These are phyloP conservation scores for Russula virescens DNA, from an alignment of 768 basidiomycete genomes.

Conservation along the genomic window DNA sequence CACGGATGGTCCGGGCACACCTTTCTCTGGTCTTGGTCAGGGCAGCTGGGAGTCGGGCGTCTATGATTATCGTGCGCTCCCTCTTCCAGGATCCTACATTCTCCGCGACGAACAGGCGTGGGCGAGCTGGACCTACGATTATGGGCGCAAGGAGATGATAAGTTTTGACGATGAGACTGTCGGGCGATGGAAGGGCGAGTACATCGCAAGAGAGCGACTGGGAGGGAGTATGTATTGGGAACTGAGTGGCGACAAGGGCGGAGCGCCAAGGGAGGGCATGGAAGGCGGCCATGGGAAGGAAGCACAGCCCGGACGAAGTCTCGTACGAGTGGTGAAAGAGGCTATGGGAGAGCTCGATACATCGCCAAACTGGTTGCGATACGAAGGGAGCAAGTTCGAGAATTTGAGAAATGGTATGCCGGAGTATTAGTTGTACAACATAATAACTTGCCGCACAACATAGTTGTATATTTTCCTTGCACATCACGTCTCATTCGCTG, in stretches of 20 bases:
- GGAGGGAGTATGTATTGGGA: conserved; percentile 97
- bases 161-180: conserved; percentile 73
- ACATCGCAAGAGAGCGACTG: conserved; percentile 67
- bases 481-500: background rate
- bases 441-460: background rate
- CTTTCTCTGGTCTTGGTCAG: conserved; percentile 76
- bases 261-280: conserved; percentile 55
- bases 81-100: conserved; percentile 63
- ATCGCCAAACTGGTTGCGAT: conserved; percentile 74
- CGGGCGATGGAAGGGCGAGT: conserved; percentile 69
- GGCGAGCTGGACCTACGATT: conserved; percentile 84
- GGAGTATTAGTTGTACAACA: background rate
- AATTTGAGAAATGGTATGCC: conserved; percentile 71
- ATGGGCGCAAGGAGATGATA: conserved; percentile 68
- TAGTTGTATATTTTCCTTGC: too few species aligned
- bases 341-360: conserved; percentile 23
- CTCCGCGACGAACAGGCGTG: conserved; percentile 58
- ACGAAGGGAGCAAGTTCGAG: conserved; percentile 70
- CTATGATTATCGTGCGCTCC: conserved; percentile 92
- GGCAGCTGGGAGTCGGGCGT: conserved; percentile 89
- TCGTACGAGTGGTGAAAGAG: conserved; percentile 66
- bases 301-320: conserved; percentile 58
- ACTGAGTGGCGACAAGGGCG: conserved; percentile 79
- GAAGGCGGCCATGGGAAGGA: conserved; percentile 73
- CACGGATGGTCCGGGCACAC: conserved; percentile 72